These are phyloP conservation scores for Martensiomyces pterosporus DNA, from an alignment of 192 early-diverging fungal genomes.

Conservation along the genomic window DNA sequence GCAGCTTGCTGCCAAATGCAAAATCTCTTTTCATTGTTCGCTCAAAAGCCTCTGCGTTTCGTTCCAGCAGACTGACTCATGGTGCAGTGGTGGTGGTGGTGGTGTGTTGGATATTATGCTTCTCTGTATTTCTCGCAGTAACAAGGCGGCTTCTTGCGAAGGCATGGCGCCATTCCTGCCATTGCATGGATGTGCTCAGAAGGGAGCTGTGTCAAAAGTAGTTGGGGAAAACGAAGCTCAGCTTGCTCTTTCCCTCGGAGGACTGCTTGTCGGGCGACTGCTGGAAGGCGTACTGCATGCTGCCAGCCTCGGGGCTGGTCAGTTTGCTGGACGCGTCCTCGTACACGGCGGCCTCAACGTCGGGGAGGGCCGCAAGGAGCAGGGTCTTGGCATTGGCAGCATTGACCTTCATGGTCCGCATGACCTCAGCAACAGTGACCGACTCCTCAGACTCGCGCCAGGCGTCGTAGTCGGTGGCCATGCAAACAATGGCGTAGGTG, in stretches of 20 bases:
- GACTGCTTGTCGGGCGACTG: constrained; percentile 72
- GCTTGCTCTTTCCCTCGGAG: constrained; percentile 64
- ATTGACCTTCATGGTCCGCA: constrained; percentile 87
- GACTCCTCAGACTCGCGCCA: constrained; percentile 76
- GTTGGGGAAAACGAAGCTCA: constrained; percentile 81
- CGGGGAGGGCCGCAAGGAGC: constrained; percentile 72
- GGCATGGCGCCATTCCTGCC: too few species aligned
- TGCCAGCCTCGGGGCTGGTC: constrained; percentile 65
- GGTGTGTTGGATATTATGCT: too few species aligned
- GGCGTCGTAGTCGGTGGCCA: constrained; percentile 99
- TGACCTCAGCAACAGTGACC: constrained; percentile 81
- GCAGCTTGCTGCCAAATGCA: neutral
- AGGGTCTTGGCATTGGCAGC: constrained; percentile 76
- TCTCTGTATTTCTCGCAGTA: too few species aligned
- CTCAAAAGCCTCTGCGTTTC: too few species aligned
- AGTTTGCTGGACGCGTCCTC: constrained; percentile 50
- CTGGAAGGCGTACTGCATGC: constrained; percentile 82
- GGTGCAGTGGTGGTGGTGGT: too few species aligned
- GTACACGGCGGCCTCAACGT: constrained; percentile 60
- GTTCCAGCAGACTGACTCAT: too few species aligned
- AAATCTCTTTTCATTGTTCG: neutral
- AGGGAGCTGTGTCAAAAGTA: too few species aligned
- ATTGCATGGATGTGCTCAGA: too few species aligned
- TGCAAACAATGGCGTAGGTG: constrained; percentile 97
- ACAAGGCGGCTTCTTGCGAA: too few species aligned